phyloP scores from a whole-genome alignment of 2,329 filamentous ascomycete genomes.

The Fusarium heterosporum region DNA sequence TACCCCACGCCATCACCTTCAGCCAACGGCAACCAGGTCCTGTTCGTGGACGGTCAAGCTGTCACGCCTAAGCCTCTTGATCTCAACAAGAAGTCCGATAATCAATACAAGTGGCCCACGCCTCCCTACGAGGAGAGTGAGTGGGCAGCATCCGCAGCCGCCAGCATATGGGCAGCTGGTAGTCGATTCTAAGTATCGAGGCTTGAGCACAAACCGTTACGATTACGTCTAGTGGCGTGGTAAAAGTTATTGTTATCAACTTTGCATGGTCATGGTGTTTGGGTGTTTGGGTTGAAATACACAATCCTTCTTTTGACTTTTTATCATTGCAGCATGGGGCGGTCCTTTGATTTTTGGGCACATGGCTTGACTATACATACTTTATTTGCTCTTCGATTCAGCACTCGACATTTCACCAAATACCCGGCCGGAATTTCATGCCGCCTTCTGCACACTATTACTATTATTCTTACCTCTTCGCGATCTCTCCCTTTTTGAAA shows the following conservation, averaged over 20 bases:
- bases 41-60: slow-evolving; percentile 75
- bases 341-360: slow-evolving; percentile 42
- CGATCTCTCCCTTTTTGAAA: slow-evolving; percentile 36
- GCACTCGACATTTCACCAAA: slow-evolving; percentile 41
- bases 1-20: slow-evolving; percentile 80
- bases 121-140: slow-evolving; percentile 95
- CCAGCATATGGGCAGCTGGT: slow-evolving; percentile 82
- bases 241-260: slow-evolving; percentile 46
- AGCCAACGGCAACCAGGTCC: slow-evolving; percentile 80
- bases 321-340: slow-evolving; percentile 39
- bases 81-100: slow-evolving; percentile 68
- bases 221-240: slow-evolving; percentile 44
- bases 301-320: slow-evolving; percentile 33
- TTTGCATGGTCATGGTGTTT: slow-evolving; percentile 48
- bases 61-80: slow-evolving; percentile 78
- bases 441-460: slow-evolving; percentile 41
- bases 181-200: slow-evolving; percentile 65
- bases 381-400: slow-evolving; percentile 49
- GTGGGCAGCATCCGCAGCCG: slow-evolving; percentile 86
- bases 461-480: slow-evolving; percentile 37
- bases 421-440: slow-evolving; percentile 46
- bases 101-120: slow-evolving; percentile 85
- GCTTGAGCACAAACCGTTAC: slow-evolving; percentile 24
- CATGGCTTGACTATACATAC: slow-evolving; percentile 46
- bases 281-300: slow-evolving; percentile 45